A percentile compares a stretch with the other conserved stretches of the same genome.
phyloP scores from a whole-genome alignment of 208 protist species.

The Trypanosoma conorhini region DNA sequence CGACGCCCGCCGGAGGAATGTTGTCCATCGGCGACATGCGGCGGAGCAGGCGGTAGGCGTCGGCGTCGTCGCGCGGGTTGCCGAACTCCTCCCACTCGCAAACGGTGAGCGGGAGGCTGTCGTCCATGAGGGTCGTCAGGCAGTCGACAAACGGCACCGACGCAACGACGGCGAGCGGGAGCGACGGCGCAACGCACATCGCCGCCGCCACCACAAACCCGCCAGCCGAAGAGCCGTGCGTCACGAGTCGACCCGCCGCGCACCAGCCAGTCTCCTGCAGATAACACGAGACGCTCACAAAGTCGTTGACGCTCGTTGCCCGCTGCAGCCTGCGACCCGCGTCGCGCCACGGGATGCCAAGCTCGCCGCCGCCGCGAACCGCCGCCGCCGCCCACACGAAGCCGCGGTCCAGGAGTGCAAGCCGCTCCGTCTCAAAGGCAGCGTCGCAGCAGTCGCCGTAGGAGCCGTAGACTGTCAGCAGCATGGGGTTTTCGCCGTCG shows the following conservation, averaged over 20 bases:
- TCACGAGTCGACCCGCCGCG: constrained; percentile 35
- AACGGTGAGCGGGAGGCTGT: constrained; percentile 66
- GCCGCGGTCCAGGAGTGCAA: constrained; percentile 78
- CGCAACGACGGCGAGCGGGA: constrained; percentile 55
- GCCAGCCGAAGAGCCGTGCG: constrained; percentile 77
- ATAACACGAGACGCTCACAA: constrained; percentile 59
- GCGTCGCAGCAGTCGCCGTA: constrained; percentile 74
- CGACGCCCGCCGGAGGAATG: constrained; percentile 26
- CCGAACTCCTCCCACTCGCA: constrained; percentile 91
- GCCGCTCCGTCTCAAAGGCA: constrained; percentile 49
- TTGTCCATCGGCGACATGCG: constrained; percentile 79
- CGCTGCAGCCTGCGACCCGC: constrained; percentile 55
- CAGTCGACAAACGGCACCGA: constrained; percentile 91
- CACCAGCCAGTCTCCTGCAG: constrained; percentile 59
- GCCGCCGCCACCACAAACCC: constrained; percentile 80
- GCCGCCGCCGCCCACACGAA: constrained; percentile 70
- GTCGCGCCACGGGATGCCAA: constrained; percentile 73
- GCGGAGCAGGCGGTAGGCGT: constrained; percentile 67
- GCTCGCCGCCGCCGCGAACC: constrained; percentile 90
- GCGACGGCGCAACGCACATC: constrained; percentile 56
- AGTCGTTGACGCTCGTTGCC: constrained; percentile 82
- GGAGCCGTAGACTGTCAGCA: constrained; percentile 75
- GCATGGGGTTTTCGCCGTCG: constrained; percentile 32
- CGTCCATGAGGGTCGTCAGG: constrained; percentile 80
- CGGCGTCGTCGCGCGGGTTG: constrained; percentile 63